These are phyloP conservation scores for Penicillium concentricum DNA, from an alignment of 2,329 filamentous ascomycete genomes.

Conservation along the genomic window DNA sequence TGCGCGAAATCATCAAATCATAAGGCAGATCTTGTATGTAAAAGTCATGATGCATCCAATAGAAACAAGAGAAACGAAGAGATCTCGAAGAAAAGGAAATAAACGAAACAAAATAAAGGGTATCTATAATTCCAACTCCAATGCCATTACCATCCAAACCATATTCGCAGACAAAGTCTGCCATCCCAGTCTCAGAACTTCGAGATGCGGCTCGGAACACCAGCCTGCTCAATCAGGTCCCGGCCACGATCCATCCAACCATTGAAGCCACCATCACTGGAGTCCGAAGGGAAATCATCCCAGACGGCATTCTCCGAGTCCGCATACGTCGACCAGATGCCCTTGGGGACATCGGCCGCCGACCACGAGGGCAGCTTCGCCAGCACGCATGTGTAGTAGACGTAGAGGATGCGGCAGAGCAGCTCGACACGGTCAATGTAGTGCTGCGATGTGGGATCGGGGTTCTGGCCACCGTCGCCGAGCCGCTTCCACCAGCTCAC, in stretches of 20 bases:
- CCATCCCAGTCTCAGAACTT: slow-evolving; percentile 20
- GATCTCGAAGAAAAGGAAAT: neutral
- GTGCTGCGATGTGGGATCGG: slow-evolving; percentile 39
- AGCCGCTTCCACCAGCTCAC: slow-evolving; percentile 47
- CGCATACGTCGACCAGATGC: slow-evolving; percentile 43
- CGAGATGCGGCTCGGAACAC: slow-evolving; percentile 33
- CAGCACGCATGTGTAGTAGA: slow-evolving; percentile 47
- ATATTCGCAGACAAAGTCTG: neutral
- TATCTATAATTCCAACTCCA: slow-evolving; percentile 37
- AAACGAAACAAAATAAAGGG: slow-evolving; percentile 27
- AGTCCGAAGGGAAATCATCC: slow-evolving; percentile 44
- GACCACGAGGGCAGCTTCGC: slow-evolving; percentile 45
- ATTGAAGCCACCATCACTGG: slow-evolving; percentile 41
- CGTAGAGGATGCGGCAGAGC: slow-evolving; percentile 47
- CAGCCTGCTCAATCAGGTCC: slow-evolving; percentile 42
- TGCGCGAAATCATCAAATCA: slow-evolving; percentile 25
- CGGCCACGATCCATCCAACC: slow-evolving; percentile 42
- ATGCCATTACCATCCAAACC: slow-evolving; percentile 12
- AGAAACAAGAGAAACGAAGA: slow-evolving; percentile 6
- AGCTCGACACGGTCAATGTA: slow-evolving; percentile 42
- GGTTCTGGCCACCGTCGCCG: slow-evolving; percentile 38
- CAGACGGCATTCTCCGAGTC: slow-evolving; percentile 42
- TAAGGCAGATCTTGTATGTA: slow-evolving; percentile 15
- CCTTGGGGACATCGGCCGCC: slow-evolving; percentile 37
- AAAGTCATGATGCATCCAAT: slow-evolving; percentile 18